Evolutionary conservation across 2,329 filamentous ascomycete genomes (phyloP), one percentile per base, ranked within the genome.

Genomic region (Chaetothyriales sp.): DNA sequence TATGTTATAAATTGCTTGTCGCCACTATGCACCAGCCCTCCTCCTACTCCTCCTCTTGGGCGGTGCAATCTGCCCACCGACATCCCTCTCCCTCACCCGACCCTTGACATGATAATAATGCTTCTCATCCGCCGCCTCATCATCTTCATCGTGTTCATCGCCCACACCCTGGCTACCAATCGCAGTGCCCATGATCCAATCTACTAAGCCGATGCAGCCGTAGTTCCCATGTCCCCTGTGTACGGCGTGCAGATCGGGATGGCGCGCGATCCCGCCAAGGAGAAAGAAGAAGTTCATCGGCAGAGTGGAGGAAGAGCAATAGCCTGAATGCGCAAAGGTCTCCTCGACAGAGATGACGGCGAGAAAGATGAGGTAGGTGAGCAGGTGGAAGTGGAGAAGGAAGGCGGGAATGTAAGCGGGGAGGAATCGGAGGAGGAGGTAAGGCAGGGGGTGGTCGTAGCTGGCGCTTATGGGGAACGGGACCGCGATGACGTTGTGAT

Each of bases 251-350:
- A 69, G 67, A 56, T 82, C 78, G 0, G 69, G 73, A 5, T 77
- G 69, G 28, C 77, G 71, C 9, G 78, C 78, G 66, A 82, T 78
- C 2, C 78, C 77, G 2, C 71, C 68, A 6, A 82, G 64, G 19
- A 47, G 15, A 15, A 40, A 40, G 8, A 37, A 37, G 8, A 33
- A 13, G 10, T 33, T 33, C 29, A 33, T 13, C 4, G 10, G 29
- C 29, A 13, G 29, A 1, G 76, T 77, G 2, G 78, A 77, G 50
- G 81, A 66, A 1, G 75, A 67, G 1, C 72, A 75, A 64, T 82
- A 82, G 1, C 78, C 79, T 1, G 75, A 80, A 62, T 77, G 78
- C 1, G 77, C 72, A 56, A 81, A 78, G 0, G 77, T 72, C 54
- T 81, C 78, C 58, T 82, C 77, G 0, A 82, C 62, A n/a, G 76